Base-by-base conservation (phyloP, 1,284 basidiomycete species). In the Microbotryum scabiosae region DNA sequence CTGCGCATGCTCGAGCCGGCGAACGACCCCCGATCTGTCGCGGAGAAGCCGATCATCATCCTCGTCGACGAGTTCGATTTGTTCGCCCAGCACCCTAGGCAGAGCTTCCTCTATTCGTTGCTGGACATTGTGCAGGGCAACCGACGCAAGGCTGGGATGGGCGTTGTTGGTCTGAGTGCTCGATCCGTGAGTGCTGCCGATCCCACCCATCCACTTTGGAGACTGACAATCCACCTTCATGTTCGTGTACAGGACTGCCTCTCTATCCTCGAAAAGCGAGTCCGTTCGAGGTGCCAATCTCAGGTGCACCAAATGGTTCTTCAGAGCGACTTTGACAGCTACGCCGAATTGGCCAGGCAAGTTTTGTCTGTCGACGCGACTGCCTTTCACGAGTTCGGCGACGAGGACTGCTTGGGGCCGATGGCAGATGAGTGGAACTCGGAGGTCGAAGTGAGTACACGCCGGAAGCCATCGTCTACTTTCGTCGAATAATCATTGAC, bases 271-370 rank as follows among this genome's bases (percentile, higher is more conserved):
- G 92, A 97, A 75, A 97, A 97, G 74, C 82, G 92, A 52, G 92
- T 97, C 55, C 94, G 96, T 76, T 94, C 90, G 67, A 83, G 92
- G 7, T 97, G 96, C 76, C 94, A 91, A 5, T 90, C 90, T 44
- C 81, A 92, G 54, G 87, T 91, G 70, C 80, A 92, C 66, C 82
- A 88, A 56, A 85, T 88, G 58, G 60, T 66, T 43, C 62, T 62
- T 18, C 48, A 44, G 2, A 62, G 57, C 28, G 54, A 51, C 3
- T 57, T 60, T 32, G 36, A 48, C 14, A 51, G 43, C 14, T 66
- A 64, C 44, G 14, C 45, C 43, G 28, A 50, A 1, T 46, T 66
- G 45, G 62, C 60, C 16, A 52, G 59, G 53, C 49, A 52, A 3
- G 46, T 68, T 14, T 68, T 84, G 41, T 71, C 2, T 70, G 74